Evolutionary conservation across 2,329 filamentous ascomycete genomes (phyloP).

Genomic region (Trichoderma sp.): DNA sequence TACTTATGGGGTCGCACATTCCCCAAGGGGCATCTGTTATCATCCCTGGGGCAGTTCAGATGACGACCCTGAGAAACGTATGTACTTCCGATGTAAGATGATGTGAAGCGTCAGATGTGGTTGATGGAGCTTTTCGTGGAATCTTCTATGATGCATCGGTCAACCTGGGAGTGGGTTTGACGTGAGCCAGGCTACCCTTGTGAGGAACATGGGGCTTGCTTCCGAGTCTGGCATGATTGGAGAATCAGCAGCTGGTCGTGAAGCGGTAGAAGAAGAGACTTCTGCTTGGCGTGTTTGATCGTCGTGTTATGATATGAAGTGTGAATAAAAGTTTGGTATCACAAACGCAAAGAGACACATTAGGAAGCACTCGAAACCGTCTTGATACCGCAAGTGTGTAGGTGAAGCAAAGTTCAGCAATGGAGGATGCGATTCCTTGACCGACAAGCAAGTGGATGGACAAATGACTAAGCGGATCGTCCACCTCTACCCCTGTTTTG

Average conservation of each 20-base stretch:
- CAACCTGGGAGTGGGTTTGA: background rate
- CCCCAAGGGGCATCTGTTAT: background rate
- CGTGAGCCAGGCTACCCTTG: background rate
- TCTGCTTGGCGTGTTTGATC: too few species aligned
- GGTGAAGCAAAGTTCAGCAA: too few species aligned
- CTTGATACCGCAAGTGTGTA: too few species aligned
- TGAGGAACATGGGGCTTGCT: background rate
- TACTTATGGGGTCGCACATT: background rate
- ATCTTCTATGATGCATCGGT: background rate
- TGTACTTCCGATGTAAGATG: background rate
- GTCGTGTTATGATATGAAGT: too few species aligned
- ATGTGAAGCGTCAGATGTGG: background rate
- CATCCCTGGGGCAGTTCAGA: background rate
- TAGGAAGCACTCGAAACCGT: too few species aligned
- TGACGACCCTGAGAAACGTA: background rate
- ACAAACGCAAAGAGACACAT: too few species aligned
- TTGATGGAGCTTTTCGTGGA: background rate
- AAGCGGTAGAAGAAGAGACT: background rate
- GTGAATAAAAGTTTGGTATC: too few species aligned
- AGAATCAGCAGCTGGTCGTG: background rate
- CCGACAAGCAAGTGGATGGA: too few species aligned
- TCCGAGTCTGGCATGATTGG: background rate
- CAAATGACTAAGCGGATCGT: too few species aligned
- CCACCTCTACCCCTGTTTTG: background rate
- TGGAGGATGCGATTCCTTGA: too few species aligned